Percentiles rank a stretch among this genome's conserved stretches.
These are phyloP conservation scores for Chalciporus piperatus DNA, from an alignment of 768 basidiomycete species.

Conservation along the genomic window DNA sequence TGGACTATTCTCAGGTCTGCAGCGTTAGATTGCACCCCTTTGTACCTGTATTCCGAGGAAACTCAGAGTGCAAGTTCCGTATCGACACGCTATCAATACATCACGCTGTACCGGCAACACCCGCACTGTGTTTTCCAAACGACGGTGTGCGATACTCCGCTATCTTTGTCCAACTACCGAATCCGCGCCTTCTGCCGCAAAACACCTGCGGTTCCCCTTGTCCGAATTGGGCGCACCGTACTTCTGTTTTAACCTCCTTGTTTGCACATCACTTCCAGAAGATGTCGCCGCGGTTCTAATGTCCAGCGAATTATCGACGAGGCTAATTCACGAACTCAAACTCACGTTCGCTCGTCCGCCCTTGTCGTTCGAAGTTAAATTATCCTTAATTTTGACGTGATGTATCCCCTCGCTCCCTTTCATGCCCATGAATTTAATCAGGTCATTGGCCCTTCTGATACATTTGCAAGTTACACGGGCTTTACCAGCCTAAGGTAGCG, in stretches of 20 bases:
- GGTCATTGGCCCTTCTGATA: not conserved
- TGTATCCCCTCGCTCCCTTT: not conserved
- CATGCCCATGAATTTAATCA: not conserved
- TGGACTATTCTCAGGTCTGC: not conserved
- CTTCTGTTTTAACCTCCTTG: constrained; percentile 21
- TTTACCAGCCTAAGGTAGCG: constrained; percentile 2
- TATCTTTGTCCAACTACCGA: constrained; percentile 22
- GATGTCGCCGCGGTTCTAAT: constrained; percentile 6
- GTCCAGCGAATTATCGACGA: constrained; percentile 12
- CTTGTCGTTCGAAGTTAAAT: not conserved
- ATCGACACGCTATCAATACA: constrained; percentile 10
- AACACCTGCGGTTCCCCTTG: constrained; percentile 2
- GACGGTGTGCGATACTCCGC: constrained; percentile 15
- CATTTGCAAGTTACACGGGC: not conserved
- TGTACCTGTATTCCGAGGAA: constrained; percentile 24
- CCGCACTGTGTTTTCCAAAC: constrained; percentile 5
- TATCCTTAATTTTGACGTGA: not conserved
- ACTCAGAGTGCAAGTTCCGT: constrained; percentile 15
- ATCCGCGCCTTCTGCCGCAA: constrained; percentile 11
- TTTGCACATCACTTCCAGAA: constrained; percentile 26
- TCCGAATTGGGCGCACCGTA: constrained; percentile 8
- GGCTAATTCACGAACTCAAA: constrained; percentile 11
- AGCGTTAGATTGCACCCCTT: constrained; percentile 1
- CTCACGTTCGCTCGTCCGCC: not conserved
- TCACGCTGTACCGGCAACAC: constrained; percentile 3